Base-by-base conservation (phyloP, 257 asterid species). In the Anisodus acutangulus region DNA sequence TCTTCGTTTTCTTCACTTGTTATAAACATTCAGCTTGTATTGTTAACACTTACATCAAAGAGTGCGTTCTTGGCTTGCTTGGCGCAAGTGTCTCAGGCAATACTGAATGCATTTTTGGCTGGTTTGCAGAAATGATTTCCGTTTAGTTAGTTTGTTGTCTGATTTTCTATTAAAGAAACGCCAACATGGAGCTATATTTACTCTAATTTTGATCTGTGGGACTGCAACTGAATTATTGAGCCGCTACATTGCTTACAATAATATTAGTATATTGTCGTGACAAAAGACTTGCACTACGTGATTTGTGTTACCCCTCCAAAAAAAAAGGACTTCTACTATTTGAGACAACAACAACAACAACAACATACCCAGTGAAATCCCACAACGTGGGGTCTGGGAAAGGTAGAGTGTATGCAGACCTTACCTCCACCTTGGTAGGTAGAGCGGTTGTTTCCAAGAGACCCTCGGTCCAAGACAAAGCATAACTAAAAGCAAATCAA, bases 1-100 rank as follows among this genome's bases (percentile, higher is more conserved):
- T 47, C 59, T 17, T n/a, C 1, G 9, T 8, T 9, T 71, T 71
- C 80, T 72, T 45, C 57, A 19, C 59, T 72, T 49, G 59, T 19
- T 72, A n/a, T 72, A n/a, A 51, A 22, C 60, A 49, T 49, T 74
- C 62, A 74, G 80, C 3, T 74, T 74, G 43, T 74, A 74, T 74
- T 19, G 19, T 74, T 22, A 72, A 47, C 80, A 47, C 8, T 22
- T 74, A 6, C 80, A 49, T 74, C 43, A 11, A 74, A 49, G 62
- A 74, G 12, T 49, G 60, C 39, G 13, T 74, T 47, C 55, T 74
- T 49, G 60, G 80, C 80, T 74, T 51, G 80, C 43, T 47, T 74
- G 60, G 19, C 4, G 39, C 60, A 19, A 47, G 10, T 72, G 41
- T 51, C 60, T 49, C 60, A 49, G 80, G 22, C 59, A 3, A 3